Conservation (phyloP, 805 yeast species). For the Metschnikowia lochheadii region DNA sequence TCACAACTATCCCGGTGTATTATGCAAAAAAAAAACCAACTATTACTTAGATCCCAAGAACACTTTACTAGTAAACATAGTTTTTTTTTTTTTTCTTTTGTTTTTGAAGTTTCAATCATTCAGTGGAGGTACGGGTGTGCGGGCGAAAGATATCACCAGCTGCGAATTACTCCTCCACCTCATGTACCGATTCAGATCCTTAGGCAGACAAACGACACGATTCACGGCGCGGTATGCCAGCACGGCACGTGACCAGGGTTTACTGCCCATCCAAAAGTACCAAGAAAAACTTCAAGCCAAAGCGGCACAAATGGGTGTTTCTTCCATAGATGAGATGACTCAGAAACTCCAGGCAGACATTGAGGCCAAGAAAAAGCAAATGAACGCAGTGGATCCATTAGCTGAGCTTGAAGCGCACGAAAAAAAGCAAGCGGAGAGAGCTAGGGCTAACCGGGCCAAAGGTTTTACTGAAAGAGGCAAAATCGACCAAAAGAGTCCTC, state of each 20-base stretch:
- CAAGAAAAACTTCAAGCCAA: conserved; percentile 31
- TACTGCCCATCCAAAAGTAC: conserved; percentile 19
- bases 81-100: too few species aligned
- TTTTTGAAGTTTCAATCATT: too few species aligned
- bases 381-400: conserved; percentile 65
- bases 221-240: not conserved
- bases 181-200: not conserved
- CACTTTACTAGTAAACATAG: too few species aligned
- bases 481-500: conserved; percentile 31
- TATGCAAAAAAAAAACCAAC: too few species aligned
- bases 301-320: conserved; percentile 33
- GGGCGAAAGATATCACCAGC: not conserved
- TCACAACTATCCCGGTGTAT: too few species aligned
- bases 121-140: too few species aligned
- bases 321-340: conserved; percentile 55
- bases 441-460: conserved; percentile 20
- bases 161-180: not conserved
- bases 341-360: conserved; percentile 60
- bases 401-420: conserved; percentile 59
- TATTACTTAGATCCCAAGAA: too few species aligned
- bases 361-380: conserved; percentile 48
- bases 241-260: not conserved
- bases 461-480: conserved; percentile 26
- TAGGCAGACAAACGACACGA: not conserved
- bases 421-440: conserved; percentile 31